Evolutionary conservation across 163 green algal species (phyloP).

Genomic region (Scenedesmus sp.): DNA sequence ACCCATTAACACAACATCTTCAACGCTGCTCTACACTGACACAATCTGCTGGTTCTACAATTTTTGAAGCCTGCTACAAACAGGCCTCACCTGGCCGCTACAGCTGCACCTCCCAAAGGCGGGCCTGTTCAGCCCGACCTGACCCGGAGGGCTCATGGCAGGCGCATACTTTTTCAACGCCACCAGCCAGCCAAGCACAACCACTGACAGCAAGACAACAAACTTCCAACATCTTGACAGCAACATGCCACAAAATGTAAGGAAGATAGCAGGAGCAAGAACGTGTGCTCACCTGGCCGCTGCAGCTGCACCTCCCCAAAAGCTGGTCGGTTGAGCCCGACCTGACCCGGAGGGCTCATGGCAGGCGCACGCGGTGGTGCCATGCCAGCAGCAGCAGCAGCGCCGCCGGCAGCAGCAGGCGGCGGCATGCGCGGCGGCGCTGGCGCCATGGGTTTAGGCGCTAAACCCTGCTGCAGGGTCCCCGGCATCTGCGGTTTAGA

Average conservation of each 20-base stretch:
- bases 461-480: neutral
- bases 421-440: neutral
- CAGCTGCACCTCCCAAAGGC: neutral
- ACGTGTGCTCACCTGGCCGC: neutral
- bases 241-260: too few relatives aligned
- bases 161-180: neutral
- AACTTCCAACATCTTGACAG: too few relatives aligned
- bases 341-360: neutral
- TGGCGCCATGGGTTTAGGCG: neutral
- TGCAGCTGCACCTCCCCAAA: neutral
- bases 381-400: neutral
- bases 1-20: too few relatives aligned
- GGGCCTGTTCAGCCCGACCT: neutral
- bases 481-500: neutral
- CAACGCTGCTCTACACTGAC: too few relatives aligned
- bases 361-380: neutral
- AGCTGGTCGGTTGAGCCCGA: slow-evolving; percentile 23
- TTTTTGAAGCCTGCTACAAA: too few relatives aligned
- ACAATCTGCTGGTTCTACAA: too few relatives aligned
- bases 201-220: neutral
- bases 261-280: neutral
- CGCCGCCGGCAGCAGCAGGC: neutral
- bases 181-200: neutral
- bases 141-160: neutral
- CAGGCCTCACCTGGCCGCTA: neutral